Conservation (phyloP, 257 asterid genomes). For the Nicotiana tomentosiformis region DNA sequence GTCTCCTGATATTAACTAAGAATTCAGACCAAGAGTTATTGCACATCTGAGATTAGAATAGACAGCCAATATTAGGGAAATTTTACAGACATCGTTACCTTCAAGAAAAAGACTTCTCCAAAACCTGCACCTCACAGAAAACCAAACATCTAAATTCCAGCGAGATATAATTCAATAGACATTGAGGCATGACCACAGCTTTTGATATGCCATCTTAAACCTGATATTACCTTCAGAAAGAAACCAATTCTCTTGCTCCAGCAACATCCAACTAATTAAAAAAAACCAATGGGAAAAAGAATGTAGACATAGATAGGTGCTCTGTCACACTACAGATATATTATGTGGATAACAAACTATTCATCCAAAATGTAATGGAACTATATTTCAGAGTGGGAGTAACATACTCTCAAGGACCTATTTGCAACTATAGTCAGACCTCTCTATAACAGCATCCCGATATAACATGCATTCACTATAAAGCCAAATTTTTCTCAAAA, state of each 20-base stretch:
- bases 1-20: background rate
- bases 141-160: background rate
- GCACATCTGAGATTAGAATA: background rate
- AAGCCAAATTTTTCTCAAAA: no score
- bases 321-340: background rate
- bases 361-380: background rate
- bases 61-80: background rate
- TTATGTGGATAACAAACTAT: background rate
- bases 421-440: background rate
- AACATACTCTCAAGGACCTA: background rate
- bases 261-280: background rate
- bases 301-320: background rate
- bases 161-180: background rate
- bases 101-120: background rate
- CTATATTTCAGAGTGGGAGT: background rate
- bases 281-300: background rate
- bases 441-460: no score
- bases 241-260: background rate
- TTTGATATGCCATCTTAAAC: background rate
- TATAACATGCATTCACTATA: no score
- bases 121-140: conserved; percentile 6
- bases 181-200: background rate
- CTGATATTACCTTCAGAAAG: background rate
- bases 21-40: background rate
- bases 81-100: background rate